Percentiles rank a stretch among this genome's conserved stretches.
phyloP scores from a whole-genome alignment of 2,329 filamentous ascomycete species.

The Phymatotrichopsis omnivora region DNA sequence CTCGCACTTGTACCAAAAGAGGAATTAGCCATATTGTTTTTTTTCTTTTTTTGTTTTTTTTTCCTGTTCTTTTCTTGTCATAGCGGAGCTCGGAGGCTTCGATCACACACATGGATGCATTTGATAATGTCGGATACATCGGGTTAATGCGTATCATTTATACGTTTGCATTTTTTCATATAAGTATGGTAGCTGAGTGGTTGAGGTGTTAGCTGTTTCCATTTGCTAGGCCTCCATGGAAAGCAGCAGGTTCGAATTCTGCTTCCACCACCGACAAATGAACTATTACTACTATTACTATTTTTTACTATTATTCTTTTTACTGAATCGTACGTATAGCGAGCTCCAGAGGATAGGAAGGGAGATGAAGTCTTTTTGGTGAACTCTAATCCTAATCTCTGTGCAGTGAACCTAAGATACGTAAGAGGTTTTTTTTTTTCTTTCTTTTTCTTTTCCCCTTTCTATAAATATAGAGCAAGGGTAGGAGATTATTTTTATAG shows the following conservation, averaged over 20 bases:
- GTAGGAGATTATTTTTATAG: background rate
- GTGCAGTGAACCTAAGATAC: no score
- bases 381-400: no score
- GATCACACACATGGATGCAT: background rate
- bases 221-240: background rate
- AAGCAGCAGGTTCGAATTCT: background rate
- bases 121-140: background rate
- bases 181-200: background rate
- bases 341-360: no score
- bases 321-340: no score
- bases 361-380: no score
- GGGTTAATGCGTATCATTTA: background rate
- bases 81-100: background rate
- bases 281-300: no score
- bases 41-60: background rate
- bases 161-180: background rate
- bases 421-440: no score
- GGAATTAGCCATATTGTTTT: background rate
- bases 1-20: background rate
- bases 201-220: background rate
- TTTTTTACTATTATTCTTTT: no score
- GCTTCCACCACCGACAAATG: background rate
- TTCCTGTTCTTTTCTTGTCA: background rate
- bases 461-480: no score
- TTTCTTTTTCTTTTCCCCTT: no score